Evolutionary conservation across 2,329 filamentous ascomycete genomes (phyloP), one percentile per base, ranked within the genome.

Genomic region (Ciborinia camelliae): DNA sequence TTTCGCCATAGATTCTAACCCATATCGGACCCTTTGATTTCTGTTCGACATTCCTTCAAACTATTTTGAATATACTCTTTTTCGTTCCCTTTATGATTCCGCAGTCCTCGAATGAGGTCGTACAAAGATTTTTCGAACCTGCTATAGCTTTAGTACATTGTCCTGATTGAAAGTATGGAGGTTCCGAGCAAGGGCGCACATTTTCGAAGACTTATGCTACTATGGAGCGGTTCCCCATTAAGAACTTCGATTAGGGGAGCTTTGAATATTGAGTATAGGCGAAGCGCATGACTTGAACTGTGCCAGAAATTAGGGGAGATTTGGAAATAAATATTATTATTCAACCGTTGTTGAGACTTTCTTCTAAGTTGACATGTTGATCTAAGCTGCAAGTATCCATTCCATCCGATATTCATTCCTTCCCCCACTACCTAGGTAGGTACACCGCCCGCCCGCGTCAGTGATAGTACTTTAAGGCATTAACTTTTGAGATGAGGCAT

Each of bases 101-200:
- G 89, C 75, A 99, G 82, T 73, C 95, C 95, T 79, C 93, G 87
- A 74, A 99, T 99, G 82, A 99, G 93, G 86, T 98, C 94, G 79
- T 97, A 97, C 26, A 99, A 86, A 50, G 95, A 97, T 80, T 99
- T 99, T 79, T 99, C 95, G 81, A 99, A 99, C 95, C 93, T 98
- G 53, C 8, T 15, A 65, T 23, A 57, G 41, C 32, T 41, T 70
- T 66, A 69, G 63, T 30, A 59, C 28, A 55, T 59, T 5, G 15
- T 39, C 41, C 35, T 18, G 4, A 26, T 15, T 41, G 35, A 26
- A 43, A 47, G 30, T 57, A 59, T 32, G 35, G 43, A 18, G 9
- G 7, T 53, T 35, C 18, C 26, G 32, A 47, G 51, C n/a, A 64
- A 28, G 20, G 53, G 59, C 65, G 65, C 52, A 68, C 67, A 68